Evolutionary conservation across 768 basidiomycete genomes (phyloP), one percentile per base, ranked within the genome.

Genomic region (Plicaturopsis crispa): DNA sequence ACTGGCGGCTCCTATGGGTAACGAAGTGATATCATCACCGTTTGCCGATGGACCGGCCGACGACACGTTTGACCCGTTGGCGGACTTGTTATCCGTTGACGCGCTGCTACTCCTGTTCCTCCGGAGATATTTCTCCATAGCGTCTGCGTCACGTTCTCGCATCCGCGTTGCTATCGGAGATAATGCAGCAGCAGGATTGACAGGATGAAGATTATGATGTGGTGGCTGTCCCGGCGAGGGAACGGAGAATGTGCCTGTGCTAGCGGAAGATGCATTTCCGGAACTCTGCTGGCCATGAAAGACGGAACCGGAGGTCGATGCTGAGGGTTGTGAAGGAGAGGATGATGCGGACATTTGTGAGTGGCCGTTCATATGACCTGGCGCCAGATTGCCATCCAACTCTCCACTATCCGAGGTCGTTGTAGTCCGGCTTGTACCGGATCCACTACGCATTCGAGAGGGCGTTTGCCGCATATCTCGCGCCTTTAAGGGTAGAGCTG

Each of bases 41-140:
- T 73, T 69, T 6, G 62, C 55, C n/a, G 74, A 72, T 19, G 63
- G 67, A 18, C 72, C 74, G 33, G 63, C 66, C 34, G 73, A 72
- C 26, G 72, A 50, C 10, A 65, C 68, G 23, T 43, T 48, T 33
- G 66, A 67, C 17, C 73, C 75, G 52, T 73, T 75, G 51, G 77
- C 74, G 5, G 81, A 83, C 54, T 65, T 75, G 46, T 70, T 76
- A 49, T 86, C 83, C 11, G 82, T 82, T 1, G 83, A 84, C 14
- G 80, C 69, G 50, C 85, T 87, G 35, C 84, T 87, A 53, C 86
- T 90, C 40, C 88, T 75, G 63, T 84, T 85, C 40, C 88, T 74
- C 44, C 74, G 69, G 55, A 87, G 67, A 54, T 88, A 91, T 51
- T 88, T 85, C 56, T 88, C 86, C 69, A 84, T 86, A 24, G 88